Evolutionary conservation across 2,329 filamentous ascomycete species (phyloP).

Genomic region (Canariomyces notabilis): DNA sequence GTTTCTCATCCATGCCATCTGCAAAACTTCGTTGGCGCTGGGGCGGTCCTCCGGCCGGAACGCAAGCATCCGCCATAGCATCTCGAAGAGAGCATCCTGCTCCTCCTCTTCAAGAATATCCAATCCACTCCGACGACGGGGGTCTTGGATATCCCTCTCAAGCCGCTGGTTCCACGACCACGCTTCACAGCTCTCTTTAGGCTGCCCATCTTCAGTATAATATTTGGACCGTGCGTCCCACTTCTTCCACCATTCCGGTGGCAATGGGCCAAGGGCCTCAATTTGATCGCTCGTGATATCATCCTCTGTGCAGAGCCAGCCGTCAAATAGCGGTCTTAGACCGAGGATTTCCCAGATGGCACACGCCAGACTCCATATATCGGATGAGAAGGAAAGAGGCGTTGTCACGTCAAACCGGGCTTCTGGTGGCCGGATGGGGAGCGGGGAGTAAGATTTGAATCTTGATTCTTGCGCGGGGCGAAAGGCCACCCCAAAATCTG

Average conservation of each 20-base stretch:
- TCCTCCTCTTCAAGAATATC: slow-evolving; percentile 9
- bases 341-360: slow-evolving; percentile 34
- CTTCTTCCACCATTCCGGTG: slow-evolving; percentile 14
- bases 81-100: slow-evolving; percentile 12
- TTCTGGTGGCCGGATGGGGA: slow-evolving; percentile 32
- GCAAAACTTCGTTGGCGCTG: slow-evolving; percentile 16
- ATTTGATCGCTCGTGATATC: slow-evolving; percentile 30
- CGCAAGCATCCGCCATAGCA: slow-evolving; percentile 18
- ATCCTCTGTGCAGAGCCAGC: slow-evolving; percentile 26
- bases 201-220: slow-evolving; percentile 11
- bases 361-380: slow-evolving; percentile 38
- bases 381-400: slow-evolving; percentile 32
- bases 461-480: slow-evolving; percentile 21
- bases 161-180: slow-evolving; percentile 29
- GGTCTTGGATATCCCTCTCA: slow-evolving; percentile 30
- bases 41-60: slow-evolving; percentile 15
- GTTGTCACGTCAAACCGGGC: slow-evolving; percentile 31
- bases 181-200: slow-evolving; percentile 9
- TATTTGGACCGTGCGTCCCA: slow-evolving; percentile 12
- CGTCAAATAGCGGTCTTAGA: slow-evolving; percentile 28
- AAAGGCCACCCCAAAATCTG: slow-evolving; percentile 36
- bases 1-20: slow-evolving; percentile 19
- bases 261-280: slow-evolving; percentile 28
- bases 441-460: slow-evolving; percentile 29
- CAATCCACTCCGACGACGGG: slow-evolving; percentile 17